phyloP scores from a whole-genome alignment of 371 early-diverging fungal genomes.

The Mucor saturninus region DNA sequence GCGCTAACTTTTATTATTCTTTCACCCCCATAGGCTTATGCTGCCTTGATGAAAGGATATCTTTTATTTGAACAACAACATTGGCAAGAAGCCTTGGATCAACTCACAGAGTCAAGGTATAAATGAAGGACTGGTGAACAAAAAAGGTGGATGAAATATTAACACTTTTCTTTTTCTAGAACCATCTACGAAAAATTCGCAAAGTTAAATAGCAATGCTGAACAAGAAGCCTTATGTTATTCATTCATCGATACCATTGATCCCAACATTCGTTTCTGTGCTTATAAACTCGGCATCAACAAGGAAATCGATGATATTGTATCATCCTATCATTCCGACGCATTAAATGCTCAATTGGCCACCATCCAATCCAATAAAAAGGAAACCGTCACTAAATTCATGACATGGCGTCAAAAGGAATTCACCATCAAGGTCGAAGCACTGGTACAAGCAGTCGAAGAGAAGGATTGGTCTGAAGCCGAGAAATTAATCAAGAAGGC shows the following conservation, averaged over 20 bases:
- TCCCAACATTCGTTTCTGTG: constrained; percentile 83
- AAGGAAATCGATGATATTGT: constrained; percentile 61
- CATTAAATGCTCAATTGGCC: constrained; percentile 24
- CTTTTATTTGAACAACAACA: constrained; percentile 69
- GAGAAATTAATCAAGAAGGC: constrained; percentile 64
- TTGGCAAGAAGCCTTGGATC: constrained; percentile 72
- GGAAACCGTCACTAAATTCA: background rate
- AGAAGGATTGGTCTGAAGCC: constrained; percentile 57
- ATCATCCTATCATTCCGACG: background rate
- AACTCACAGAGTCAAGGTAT: constrained; percentile 59
- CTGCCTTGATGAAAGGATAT: constrained; percentile 71
- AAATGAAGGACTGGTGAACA: too few relatives aligned
- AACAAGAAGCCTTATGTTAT: constrained; percentile 70
- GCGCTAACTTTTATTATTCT: too few relatives aligned
- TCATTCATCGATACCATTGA: constrained; percentile 78
- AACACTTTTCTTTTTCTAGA: constrained; percentile 25
- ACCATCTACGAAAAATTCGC: constrained; percentile 75
- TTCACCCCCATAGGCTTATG: constrained; percentile 61
- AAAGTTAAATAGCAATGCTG: constrained; percentile 46
- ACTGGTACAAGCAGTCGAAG: constrained; percentile 41
- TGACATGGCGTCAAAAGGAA: constrained; percentile 49
- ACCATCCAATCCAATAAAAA: constrained; percentile 41
- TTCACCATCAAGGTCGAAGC: constrained; percentile 51
- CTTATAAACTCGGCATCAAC: constrained; percentile 67
- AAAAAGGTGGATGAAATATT: background rate